Evolutionary conservation across 2,329 filamentous ascomycete species (phyloP).

Genomic region (Verticillium klebahnii): DNA sequence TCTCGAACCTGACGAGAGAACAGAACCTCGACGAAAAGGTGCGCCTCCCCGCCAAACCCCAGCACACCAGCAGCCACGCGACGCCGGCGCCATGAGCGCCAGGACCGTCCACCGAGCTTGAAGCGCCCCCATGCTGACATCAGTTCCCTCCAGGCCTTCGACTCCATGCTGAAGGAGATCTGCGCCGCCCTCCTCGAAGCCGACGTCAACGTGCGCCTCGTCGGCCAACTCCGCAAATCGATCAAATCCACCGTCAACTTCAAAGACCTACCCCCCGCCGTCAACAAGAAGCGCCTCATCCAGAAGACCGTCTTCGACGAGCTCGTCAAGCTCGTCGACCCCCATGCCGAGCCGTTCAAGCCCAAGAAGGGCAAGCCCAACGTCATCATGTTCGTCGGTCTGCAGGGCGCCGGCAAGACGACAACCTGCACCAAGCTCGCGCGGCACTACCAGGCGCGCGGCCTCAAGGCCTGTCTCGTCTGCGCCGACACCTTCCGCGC

Average conservation of each 20-base stretch:
- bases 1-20: constrained; percentile 87
- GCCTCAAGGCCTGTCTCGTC: constrained; percentile 88
- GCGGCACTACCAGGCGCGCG: constrained; percentile 87
- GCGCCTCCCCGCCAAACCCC: constrained; percentile 12
- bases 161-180: constrained; percentile 98
- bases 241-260: constrained; percentile 92
- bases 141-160: constrained; percentile 65
- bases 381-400: constrained; percentile 98
- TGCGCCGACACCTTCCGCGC: constrained; percentile 98
- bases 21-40: constrained; percentile 96
- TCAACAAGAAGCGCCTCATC: constrained; percentile 98
- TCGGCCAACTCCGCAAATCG: constrained; percentile 85
- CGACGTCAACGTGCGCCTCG: constrained; percentile 94
- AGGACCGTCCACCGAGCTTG: neutral
- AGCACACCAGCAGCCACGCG: neutral
- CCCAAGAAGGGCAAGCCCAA: constrained; percentile 95
- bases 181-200: constrained; percentile 92
- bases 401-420: constrained; percentile 96
- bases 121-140: neutral
- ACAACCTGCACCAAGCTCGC: constrained; percentile 98
- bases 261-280: constrained; percentile 81
- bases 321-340: constrained; percentile 90
- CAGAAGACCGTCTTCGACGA: constrained; percentile 98
- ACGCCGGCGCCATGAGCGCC: neutral
- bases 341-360: constrained; percentile 91